Evolutionary conservation across 352 stramenopile genomes (phyloP), one percentile per base, ranked within the genome.

Genomic region (Phytophthora brassicae): DNA sequence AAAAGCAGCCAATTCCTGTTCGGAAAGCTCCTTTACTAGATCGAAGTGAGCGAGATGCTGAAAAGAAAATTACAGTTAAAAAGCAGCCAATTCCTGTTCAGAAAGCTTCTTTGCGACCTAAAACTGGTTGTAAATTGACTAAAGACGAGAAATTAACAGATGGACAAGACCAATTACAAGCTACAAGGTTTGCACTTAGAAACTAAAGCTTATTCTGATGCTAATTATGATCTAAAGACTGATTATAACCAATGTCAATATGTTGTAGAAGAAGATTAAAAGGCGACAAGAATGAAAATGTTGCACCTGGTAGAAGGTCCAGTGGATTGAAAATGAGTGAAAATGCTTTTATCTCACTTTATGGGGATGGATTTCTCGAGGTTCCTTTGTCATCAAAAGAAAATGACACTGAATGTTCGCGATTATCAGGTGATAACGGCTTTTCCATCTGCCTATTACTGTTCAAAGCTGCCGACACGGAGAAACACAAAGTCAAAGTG

Each of bases 361-460:
- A 86, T 28, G 76, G 76, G 1, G 76, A 86, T 38, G 76, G 76
- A 2, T 86, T 84, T 50, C 33, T 86, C 17, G 74, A 85, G 28
- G 61, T 82, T n/a, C 70, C 62, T 2, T 22, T 64, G 17, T 41
- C 46, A 12, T 28, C 26, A 6, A 63, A 31, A 35, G 45, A 7
- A 19, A 19, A 35, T 2, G 44, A 55, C 13, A 14, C 12, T 23
- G 44, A 55, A 4, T 29, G 44, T 2, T 49, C 60, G 6, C 42
- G 22, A 8, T 24, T 58, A 23, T 26, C 60, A 11, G 63, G 70
- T 13, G 29, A 16, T 23, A 56, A 56, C 1, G 60, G 64, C 0
- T 83, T 86, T 52, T 62, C 64, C 0, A 62, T 86, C 22, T 53
- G 39, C 31, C 66, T 86, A 33, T 55, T 68, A 3, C 49, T 86